A percentile compares a stretch with the other conserved stretches of the same genome.
Conservation (phyloP, 1,284 basidiomycete genomes). For the Ceratobasidium sp. region DNA sequence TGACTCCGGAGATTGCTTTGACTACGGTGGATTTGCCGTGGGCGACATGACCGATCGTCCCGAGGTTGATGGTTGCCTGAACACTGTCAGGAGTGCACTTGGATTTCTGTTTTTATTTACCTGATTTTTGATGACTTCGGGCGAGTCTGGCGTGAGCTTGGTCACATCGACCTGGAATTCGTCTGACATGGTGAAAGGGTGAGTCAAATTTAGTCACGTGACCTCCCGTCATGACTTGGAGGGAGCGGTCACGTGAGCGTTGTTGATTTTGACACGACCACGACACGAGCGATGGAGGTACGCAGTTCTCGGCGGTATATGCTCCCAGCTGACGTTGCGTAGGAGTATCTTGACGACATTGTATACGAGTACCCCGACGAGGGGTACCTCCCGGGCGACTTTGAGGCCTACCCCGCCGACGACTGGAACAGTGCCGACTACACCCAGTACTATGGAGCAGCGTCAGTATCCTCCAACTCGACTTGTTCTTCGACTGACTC, state of each 20-base stretch:
- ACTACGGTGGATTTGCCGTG: slow-evolving; percentile 99
- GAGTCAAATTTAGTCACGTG: slow-evolving; percentile 32
- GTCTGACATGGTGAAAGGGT: slow-evolving; percentile 28
- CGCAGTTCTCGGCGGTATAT: background rate
- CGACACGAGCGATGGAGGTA: slow-evolving; percentile 22
- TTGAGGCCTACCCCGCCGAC: slow-evolving; percentile 1
- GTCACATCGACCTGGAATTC: slow-evolving; percentile 70
- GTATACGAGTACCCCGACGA: slow-evolving; percentile 9
- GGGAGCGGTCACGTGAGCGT: slow-evolving; percentile 7
- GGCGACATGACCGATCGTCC: slow-evolving; percentile 95
- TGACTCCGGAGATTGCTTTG: slow-evolving; percentile 98
- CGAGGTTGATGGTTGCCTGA: slow-evolving; percentile 86
- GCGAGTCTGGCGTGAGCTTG: slow-evolving; percentile 88
- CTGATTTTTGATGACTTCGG: slow-evolving; percentile 98
- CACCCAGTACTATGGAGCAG: slow-evolving; percentile 21
- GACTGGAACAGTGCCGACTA: slow-evolving; percentile 21
- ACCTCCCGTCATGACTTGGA: background rate
- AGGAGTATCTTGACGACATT: slow-evolving; percentile 13
- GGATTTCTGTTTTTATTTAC: slow-evolving; percentile 59
- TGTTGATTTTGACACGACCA: slow-evolving; percentile 25
- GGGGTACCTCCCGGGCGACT: slow-evolving; percentile 4
- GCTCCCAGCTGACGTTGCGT: background rate
- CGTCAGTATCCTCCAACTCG: background rate
- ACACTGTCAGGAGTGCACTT: slow-evolving; percentile 11
- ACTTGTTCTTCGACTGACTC: background rate